Conservation (phyloP, 2,329 filamentous ascomycete genomes). For the Aspergillus quadricinctus region DNA sequence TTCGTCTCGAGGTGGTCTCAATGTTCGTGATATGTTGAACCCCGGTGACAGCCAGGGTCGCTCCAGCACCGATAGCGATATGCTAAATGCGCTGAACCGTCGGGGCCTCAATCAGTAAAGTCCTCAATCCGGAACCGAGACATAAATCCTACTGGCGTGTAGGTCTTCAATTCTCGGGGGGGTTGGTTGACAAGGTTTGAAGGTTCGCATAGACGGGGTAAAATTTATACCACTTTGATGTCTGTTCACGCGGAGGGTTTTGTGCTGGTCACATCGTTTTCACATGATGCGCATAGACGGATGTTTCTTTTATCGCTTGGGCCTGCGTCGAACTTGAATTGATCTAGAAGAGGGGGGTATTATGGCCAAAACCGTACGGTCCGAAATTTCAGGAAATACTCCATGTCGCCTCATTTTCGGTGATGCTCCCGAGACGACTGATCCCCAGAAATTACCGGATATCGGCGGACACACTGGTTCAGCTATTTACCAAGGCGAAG, state of each 20-base stretch:
- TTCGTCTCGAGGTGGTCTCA: slow-evolving; percentile 39
- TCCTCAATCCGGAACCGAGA: background rate
- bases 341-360: background rate
- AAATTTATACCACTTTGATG: slow-evolving; percentile 1
- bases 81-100: slow-evolving; percentile 46
- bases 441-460: background rate
- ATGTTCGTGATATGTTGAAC: slow-evolving; percentile 47
- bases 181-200: background rate
- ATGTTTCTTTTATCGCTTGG: background rate
- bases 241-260: slow-evolving; percentile 11
- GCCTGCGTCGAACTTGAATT: background rate
- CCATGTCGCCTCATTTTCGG: background rate
- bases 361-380: background rate
- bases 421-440: background rate
- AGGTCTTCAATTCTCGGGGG: background rate
- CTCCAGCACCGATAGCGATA: slow-evolving; percentile 46
- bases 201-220: background rate
- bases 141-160: background rate
- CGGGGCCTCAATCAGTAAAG: slow-evolving; percentile 32
- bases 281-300: slow-evolving; percentile 1
- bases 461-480: background rate
- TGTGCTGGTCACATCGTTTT: slow-evolving; percentile 22
- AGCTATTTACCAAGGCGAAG: background rate
- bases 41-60: slow-evolving; percentile 38
- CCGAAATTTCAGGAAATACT: background rate